Base-by-base conservation (phyloP, 2,329 filamentous ascomycete species). In the Colletotrichum filicis region DNA sequence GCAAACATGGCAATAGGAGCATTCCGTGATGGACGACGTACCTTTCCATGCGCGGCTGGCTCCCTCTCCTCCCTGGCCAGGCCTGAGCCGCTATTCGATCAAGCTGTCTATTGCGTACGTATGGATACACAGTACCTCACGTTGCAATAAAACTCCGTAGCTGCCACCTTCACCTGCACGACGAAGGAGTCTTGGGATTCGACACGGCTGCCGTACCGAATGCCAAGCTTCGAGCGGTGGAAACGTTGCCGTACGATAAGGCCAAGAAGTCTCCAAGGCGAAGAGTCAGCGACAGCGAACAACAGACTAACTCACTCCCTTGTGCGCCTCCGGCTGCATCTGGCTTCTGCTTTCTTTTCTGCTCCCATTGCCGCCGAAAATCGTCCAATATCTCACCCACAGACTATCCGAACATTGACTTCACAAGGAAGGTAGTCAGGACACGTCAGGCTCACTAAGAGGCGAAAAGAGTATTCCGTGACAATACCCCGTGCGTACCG, bases 221-320 rank as follows among this genome's bases (percentile, higher is more conserved):
- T 19, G 61, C 61, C 49, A 64, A 64, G 61, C 61, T 4, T 55
- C n/a, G 14, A 12, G n/a, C 22, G 49, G 46, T 56, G 70, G 66
- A 28, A 69, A 69, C 66, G 9, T 63, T 64, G 70, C 70, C 58
- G 53, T 53, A 16, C 57, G 65, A 68, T 55, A 55, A 59, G 53
- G 70, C 66, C 70, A 73, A 69, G 70, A 55, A 8, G 5, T 52
- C 52, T 14, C 35, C 32, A 42, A 46, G 59, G 26, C 68, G 52
- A 58, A 32, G 12, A 30, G 14, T 11, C 42, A 28, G 26, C 42
- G 42, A 14, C 26, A 46, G 60, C 19, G 60, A 46, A 62, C 26
- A 62, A n/a, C 46, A 49, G 19, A 19, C 37, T 7, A 19, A 22
- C 19, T 19, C 46, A 12, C 60, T 52, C 60, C 37, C 37, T n/a